Conservation (phyloP, 257 asterid species). For the Striga asiatica region DNA sequence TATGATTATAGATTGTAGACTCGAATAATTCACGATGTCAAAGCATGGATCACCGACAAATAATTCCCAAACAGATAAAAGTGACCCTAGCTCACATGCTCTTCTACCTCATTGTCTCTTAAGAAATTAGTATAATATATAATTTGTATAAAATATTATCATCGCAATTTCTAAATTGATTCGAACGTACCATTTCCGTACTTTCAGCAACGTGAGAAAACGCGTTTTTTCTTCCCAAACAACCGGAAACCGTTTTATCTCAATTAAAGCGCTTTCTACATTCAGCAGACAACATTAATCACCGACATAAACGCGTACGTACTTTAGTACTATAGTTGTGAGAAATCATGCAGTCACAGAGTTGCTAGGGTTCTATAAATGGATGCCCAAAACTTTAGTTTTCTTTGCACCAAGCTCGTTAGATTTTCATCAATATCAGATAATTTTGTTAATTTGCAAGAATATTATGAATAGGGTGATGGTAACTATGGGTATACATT, state of each 20-base stretch:
- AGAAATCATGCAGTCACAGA: constrained; percentile 20
- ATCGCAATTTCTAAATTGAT: too few relatives aligned
- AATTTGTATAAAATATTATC: too few relatives aligned
- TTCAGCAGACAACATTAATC: constrained; percentile 17
- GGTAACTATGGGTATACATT: background rate
- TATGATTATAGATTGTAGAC: too few relatives aligned
- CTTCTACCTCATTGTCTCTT: too few relatives aligned
- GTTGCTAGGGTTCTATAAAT: constrained; percentile 21
- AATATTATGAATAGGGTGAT: background rate
- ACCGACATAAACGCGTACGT: constrained; percentile 37
- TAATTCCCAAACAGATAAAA: too few relatives aligned
- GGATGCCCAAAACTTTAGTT: background rate
- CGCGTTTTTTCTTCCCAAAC: background rate
- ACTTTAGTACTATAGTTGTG: background rate
- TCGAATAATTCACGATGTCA: too few relatives aligned
- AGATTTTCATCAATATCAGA: background rate
- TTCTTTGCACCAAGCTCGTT: background rate
- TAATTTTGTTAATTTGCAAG: too few relatives aligned
- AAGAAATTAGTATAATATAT: too few relatives aligned
- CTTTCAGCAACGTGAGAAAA: background rate
- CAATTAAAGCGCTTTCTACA: background rate
- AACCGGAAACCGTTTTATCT: too few relatives aligned
- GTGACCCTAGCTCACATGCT: too few relatives aligned
- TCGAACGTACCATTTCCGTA: background rate
- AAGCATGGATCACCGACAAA: too few relatives aligned